A percentile compares a stretch with the other conserved stretches of the same genome.
Conservation (phyloP, 768 basidiomycete genomes). For the Lentinula raphanica region DNA sequence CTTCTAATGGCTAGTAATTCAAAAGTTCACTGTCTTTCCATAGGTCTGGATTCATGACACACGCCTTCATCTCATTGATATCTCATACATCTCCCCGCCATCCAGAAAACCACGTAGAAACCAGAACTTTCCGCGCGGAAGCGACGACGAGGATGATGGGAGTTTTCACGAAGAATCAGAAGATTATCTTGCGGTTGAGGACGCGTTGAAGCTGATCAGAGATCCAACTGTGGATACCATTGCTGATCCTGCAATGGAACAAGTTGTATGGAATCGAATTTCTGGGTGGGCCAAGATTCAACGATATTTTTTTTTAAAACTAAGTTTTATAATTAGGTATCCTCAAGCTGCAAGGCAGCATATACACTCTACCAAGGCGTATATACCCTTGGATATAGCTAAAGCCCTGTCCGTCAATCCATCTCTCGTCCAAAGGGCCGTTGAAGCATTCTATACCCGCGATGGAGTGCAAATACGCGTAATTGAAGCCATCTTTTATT, state of each 20-base stretch:
- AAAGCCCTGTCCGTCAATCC: slow-evolving; percentile 61
- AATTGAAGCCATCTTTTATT: slow-evolving; percentile 20
- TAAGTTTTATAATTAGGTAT: slow-evolving; percentile 44
- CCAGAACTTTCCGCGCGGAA: slow-evolving; percentile 29
- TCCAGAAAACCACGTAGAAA: slow-evolving; percentile 50
- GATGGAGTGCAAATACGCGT: slow-evolving; percentile 89
- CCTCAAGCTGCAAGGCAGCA: slow-evolving; percentile 61
- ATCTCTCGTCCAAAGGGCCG: slow-evolving; percentile 75
- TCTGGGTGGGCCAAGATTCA: slow-evolving; percentile 40
- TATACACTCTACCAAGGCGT: slow-evolving; percentile 72
- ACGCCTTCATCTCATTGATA: slow-evolving; percentile 82
- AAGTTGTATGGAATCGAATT: slow-evolving; percentile 66
- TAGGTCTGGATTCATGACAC: slow-evolving; percentile 90
- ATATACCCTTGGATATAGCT: slow-evolving; percentile 76
- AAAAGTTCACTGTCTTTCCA: slow-evolving; percentile 23
- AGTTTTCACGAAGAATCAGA: slow-evolving; percentile 33
- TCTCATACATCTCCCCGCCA: slow-evolving; percentile 65
- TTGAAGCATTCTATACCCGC: slow-evolving; percentile 92
- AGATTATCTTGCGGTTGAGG: slow-evolving; percentile 50
- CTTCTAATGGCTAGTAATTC: slow-evolving; percentile 25
- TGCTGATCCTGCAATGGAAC: slow-evolving; percentile 58
- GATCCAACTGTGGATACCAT: slow-evolving; percentile 48
- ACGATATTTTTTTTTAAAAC: neutral
- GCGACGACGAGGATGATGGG: slow-evolving; percentile 49
- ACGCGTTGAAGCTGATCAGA: slow-evolving; percentile 62